Percentiles rank a stretch among this genome's conserved stretches.
phyloP scores from a whole-genome alignment of 192 early-diverging fungal species.

The Dissophora ornata region DNA sequence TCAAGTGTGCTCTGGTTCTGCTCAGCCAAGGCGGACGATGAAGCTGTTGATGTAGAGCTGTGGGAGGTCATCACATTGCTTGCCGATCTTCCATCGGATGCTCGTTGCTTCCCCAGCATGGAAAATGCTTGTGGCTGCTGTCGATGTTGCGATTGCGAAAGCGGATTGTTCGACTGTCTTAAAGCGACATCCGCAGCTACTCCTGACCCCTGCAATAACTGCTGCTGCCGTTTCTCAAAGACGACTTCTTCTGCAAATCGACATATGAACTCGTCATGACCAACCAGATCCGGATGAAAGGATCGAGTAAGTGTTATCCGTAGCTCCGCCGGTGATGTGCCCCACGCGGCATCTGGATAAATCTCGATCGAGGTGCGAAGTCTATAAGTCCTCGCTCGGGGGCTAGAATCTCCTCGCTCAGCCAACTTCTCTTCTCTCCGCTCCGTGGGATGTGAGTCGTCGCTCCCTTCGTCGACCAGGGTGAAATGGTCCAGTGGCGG shows the following conservation, averaged over 20 bases:
- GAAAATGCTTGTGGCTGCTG: background rate
- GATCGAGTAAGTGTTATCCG: constrained; percentile 39
- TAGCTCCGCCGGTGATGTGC: constrained; percentile 20
- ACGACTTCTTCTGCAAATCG: constrained; percentile 45
- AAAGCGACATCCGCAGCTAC: background rate
- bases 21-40: constrained; percentile 3
- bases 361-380: constrained; percentile 50
- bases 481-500: constrained; percentile 52
- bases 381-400: constrained; percentile 1
- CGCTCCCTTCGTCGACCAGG: background rate
- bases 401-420: background rate
- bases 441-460: background rate
- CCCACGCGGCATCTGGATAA: constrained; percentile 40
- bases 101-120: background rate
- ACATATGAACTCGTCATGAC: constrained; percentile 52
- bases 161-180: background rate
- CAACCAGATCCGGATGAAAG: constrained; percentile 38
- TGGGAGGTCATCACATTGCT: background rate
- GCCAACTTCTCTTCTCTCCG: background rate
- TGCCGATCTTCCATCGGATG: background rate
- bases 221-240: constrained; percentile 26
- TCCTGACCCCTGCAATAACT: background rate
- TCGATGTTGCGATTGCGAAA: no score
- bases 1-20: constrained; percentile 49
- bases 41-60: background rate